These are phyloP conservation scores for Phytopythium helicoides DNA, from an alignment of 352 stramenopile species.

Conservation along the genomic window DNA sequence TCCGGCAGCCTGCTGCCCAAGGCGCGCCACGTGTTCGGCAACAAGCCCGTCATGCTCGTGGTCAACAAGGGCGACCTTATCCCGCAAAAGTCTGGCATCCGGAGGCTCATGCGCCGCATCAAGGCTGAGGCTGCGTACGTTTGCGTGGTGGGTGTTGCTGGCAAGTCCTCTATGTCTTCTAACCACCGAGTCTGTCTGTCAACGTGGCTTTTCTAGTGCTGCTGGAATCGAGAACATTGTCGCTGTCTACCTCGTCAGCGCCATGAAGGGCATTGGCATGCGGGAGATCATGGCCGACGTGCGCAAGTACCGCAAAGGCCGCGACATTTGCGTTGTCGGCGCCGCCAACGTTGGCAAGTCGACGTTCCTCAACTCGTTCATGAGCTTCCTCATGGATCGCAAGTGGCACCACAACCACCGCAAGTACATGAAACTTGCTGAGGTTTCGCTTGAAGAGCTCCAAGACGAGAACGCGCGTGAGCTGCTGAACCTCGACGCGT, in stretches of 20 bases:
- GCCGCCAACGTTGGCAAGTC: constrained; percentile 92
- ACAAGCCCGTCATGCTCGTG: constrained; percentile 88
- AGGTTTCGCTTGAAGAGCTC: constrained; percentile 56
- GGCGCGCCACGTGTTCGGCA: constrained; percentile 81
- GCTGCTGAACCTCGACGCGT: constrained; percentile 56
- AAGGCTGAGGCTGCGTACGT: constrained; percentile 71
- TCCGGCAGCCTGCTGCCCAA: constrained; percentile 86
- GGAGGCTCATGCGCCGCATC: constrained; percentile 79
- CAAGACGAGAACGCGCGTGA: constrained; percentile 36
- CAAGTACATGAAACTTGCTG: constrained; percentile 80
- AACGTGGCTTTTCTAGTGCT: too few relatives aligned
- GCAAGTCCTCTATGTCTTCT: too few relatives aligned
- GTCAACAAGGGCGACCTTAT: constrained; percentile 92
- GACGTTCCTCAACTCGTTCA: constrained; percentile 91
- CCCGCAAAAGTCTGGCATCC: constrained; percentile 77
- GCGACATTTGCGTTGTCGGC: constrained; percentile 90
- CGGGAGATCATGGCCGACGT: constrained; percentile 84
- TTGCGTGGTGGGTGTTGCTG: too few relatives aligned
- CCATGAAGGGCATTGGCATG: constrained; percentile 86
- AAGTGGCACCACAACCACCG: constrained; percentile 87
- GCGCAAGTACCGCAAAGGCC: constrained; percentile 66
- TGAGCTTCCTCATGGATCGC: constrained; percentile 75
- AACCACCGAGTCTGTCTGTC: too few relatives aligned
- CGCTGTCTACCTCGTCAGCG: constrained; percentile 78
- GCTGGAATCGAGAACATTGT: constrained; percentile 79